Base-by-base conservation (phyloP, 805 yeast genomes). In the Wickerhamomyces alni region DNA sequence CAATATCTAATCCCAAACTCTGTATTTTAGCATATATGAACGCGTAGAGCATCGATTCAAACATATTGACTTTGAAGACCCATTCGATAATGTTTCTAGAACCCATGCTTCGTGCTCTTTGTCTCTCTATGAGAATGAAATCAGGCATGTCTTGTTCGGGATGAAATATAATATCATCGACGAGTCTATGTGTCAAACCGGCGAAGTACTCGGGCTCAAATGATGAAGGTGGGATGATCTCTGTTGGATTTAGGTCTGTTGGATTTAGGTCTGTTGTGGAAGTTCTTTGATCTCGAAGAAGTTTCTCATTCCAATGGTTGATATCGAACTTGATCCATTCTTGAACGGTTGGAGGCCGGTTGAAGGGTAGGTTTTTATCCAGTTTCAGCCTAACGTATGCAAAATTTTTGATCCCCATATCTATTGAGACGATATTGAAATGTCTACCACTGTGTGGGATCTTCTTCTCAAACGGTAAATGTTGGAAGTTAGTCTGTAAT, bases 111-210 rank as follows among this genome's bases (percentile, higher is more conserved):
- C 85, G 62, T 30, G 71, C 62, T 30, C 86, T 50, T 52, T 80
- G 87, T 41, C 77, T 51, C 48, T 80, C 87, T 3, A 80, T 58
- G 10, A 78, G 49, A 3, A 75, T 63, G 3, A 67, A 52, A 41
- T 70, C 70, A 0, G 77, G 72, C 0, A 43, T 24, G 1, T 42
- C 30, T 3, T 43, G 33, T 4, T 41, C 39, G 2, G 38, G 17
- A 3, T 55, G 51, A 11, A 63, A 43, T 18, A 53, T 38, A 2
- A 55, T 47, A 0, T 50, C 50, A 13, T 63, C 54, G 1, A 59
- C 55, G 4, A 64, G 44, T 5, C 43, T 42, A 12, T 43, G 42
- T 4, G 57, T 52, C 2, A 58, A 45, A 4, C 47, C 29, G 2
- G 58, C 50, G 29, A 57, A 58, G 3, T 41, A 42, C 1, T 18